phyloP scores from a whole-genome alignment of 805 yeast genomes.

The Metschnikowia bowlesiae region DNA sequence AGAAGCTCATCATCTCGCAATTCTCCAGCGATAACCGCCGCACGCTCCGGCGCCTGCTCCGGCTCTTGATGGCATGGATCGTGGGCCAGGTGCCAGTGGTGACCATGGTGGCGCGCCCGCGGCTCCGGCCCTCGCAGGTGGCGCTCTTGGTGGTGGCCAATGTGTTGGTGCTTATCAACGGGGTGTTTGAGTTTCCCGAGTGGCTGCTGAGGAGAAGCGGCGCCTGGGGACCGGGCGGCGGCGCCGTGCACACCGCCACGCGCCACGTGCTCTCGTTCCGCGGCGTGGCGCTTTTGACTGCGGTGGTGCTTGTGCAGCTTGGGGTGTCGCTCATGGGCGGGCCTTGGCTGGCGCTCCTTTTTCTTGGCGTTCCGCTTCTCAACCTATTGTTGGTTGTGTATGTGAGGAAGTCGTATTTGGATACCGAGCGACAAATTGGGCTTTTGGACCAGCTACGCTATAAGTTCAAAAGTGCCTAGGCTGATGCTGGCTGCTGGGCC shows the following conservation, averaged over 20 bases:
- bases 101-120: constrained; percentile 10
- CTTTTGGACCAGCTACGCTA: constrained; percentile 17
- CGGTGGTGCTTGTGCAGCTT: constrained; percentile 15
- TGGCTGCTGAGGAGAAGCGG: not conserved
- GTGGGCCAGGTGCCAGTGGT: constrained; percentile 17
- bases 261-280: constrained; percentile 3
- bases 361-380: constrained; percentile 17
- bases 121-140: constrained; percentile 1
- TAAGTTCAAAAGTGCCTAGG: constrained; percentile 21
- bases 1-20: constrained; percentile 17
- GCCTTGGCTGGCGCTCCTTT: constrained; percentile 1
- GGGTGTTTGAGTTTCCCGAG: constrained; percentile 11
- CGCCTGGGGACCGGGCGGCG: not conserved
- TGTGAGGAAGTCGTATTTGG: constrained; percentile 14
- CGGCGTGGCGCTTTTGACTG: constrained; percentile 10
- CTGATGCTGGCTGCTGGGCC: no score
- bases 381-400: constrained; percentile 16
- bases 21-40: constrained; percentile 15
- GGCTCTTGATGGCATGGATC: constrained; percentile 9
- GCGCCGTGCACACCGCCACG: no score
- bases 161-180: constrained; percentile 10
- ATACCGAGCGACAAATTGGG: constrained; percentile 10
- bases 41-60: constrained; percentile 7
- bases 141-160: constrained; percentile 8
- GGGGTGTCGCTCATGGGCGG: not conserved